Evolutionary conservation across 2,329 filamentous ascomycete genomes (phyloP), one percentile per base, ranked within the genome.

Genomic region (Ceratocystis diversiconidia): DNA sequence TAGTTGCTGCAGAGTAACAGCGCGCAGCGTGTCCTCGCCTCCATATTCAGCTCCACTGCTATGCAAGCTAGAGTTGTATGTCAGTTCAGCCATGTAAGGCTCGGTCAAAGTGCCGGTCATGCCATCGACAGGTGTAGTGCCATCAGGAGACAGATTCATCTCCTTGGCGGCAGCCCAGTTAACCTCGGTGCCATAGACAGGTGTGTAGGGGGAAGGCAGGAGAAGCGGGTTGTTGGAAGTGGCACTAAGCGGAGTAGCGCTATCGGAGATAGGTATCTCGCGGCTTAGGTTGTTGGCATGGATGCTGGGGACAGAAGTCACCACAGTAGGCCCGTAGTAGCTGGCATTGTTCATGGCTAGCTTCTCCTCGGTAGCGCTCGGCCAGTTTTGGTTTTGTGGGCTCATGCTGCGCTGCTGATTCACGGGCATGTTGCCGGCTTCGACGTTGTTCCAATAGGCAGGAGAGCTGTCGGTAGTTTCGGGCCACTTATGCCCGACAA

Each of bases 1-100:
- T 12, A 59, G 55, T 2, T 59, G 55, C 55, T 59, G 55, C 3
- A 59, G 28, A 36, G 55, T 30, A 5, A 28, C 55, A 12, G n/a
- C 22, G 15, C 12, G 59, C 17, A 67, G 30, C 10, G 66, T 67
- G 41, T 67, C 66, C 30, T 67, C 66, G 25, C 66, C 66, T 17
- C 66, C 66, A 7, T 65, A 67, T 4, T 65, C 19, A 25, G 63
- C 66, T n/a, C 55, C 44, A 22, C 52, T 57, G 19, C 64, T 66
- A 6, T 62, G 64, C 15, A 65, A 36, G 25, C 61, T 66, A 1
- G 64, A 63, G 12, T 64, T 62, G 46, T 64, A 62, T 6, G 64
- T 48, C 30, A 68, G 25, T n/a, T 63, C 59, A 10, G 61, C 65
- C 22, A 46, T 55, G 52, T 67, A 68, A 10, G 61, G 66, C 44